A percentile compares a stretch with the other conserved stretches of the same genome.
These are phyloP conservation scores for Dioscorea alata DNA, from an alignment of 106 monocot genomes.

Conservation along the genomic window DNA sequence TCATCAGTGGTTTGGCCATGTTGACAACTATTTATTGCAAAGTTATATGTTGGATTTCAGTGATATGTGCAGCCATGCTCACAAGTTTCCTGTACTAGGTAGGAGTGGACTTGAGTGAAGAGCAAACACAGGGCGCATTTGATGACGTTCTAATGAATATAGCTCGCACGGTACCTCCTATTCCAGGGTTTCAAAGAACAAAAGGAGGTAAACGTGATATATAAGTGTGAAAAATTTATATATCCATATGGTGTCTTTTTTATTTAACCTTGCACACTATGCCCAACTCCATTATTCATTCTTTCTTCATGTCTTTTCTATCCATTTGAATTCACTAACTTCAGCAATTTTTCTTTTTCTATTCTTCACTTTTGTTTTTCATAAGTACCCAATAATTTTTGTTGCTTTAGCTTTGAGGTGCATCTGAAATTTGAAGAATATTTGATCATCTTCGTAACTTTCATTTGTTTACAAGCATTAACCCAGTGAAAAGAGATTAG, in stretches of 20 bases:
- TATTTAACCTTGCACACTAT: background rate
- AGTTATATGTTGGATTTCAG: too few relatives aligned
- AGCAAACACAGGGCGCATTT: conserved; percentile 57
- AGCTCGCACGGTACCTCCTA: conserved; percentile 69
- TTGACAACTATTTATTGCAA: too few relatives aligned
- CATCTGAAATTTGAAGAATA: too few relatives aligned
- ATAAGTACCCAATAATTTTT: background rate
- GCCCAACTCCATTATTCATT: background rate
- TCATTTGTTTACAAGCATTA: too few relatives aligned
- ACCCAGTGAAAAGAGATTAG: too few relatives aligned
- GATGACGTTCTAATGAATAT: conserved; percentile 54
- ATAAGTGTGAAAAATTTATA: background rate
- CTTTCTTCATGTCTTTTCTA: background rate
- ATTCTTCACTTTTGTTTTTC: background rate
- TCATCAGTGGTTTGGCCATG: too few relatives aligned
- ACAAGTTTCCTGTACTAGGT: conserved; percentile 28
- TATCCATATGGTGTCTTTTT: background rate
- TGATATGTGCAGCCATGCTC: background rate
- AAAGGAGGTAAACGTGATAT: conserved; percentile 51
- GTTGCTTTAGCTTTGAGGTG: too few relatives aligned
- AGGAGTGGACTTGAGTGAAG: conserved; percentile 58
- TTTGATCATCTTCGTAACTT: too few relatives aligned
- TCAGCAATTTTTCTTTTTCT: conserved; percentile 16
- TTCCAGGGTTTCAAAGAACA: conserved; percentile 67
- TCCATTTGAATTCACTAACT: background rate